Evolutionary conservation across 225 moss, liverwort and hornwort species (phyloP).

Genomic region (Neckera pumila): DNA sequence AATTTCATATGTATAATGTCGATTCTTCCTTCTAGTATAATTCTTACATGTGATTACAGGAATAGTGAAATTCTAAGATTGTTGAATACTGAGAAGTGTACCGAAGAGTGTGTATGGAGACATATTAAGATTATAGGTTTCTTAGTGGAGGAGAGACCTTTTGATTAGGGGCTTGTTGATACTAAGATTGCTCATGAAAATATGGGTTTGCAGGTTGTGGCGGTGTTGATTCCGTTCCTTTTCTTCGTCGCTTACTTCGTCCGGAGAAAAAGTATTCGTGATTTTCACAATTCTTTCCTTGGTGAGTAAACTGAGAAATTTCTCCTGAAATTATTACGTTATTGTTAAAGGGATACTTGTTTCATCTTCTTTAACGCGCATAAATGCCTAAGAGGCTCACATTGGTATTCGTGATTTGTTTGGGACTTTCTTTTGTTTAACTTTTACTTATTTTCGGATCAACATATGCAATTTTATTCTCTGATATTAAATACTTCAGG

Average conservation of each 20-base stretch:
- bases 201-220: constrained; percentile 36
- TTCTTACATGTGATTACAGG: not conserved
- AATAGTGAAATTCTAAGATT: not conserved
- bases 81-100: not conserved
- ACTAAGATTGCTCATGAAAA: not conserved
- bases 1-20: too few species aligned
- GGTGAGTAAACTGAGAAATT: constrained; percentile 21
- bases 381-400: not conserved
- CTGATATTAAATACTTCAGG: not conserved
- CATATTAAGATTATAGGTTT: too few species aligned
- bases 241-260: constrained; percentile 41
- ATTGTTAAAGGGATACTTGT: not conserved
- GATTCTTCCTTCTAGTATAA: too few species aligned
- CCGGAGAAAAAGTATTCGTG: constrained; percentile 45
- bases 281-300: constrained; percentile 76
- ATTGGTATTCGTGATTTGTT: too few species aligned
- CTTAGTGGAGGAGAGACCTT: not conserved
- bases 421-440: too few species aligned
- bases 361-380: not conserved
- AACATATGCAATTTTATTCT: not conserved
- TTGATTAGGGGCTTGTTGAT: not conserved
- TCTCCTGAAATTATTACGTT: not conserved
- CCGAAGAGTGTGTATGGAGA: not conserved
- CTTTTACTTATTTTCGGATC: not conserved
- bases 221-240: constrained; percentile 47